A percentile compares a stretch with the other conserved stretches of the same genome.
These are phyloP conservation scores for Cyberlindnera veronae DNA, from an alignment of 805 yeast genomes.

Conservation along the genomic window DNA sequence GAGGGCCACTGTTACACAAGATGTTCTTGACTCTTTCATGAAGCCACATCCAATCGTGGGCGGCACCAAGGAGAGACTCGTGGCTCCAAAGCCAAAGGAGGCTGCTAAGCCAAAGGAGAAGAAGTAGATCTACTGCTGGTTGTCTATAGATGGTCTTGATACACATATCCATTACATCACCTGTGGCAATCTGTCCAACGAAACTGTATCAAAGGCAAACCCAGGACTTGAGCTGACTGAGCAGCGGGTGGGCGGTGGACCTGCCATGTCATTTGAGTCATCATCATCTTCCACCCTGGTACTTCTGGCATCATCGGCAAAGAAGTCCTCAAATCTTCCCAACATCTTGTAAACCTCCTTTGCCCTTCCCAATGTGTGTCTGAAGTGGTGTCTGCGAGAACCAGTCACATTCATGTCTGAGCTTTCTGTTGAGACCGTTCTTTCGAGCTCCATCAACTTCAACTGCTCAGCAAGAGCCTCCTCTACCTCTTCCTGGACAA, in stretches of 20 bases:
- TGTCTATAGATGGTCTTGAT: neutral
- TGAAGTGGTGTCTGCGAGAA: constrained; percentile 7
- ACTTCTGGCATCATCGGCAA: constrained; percentile 7
- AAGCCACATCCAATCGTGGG: constrained; percentile 75
- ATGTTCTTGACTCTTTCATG: constrained; percentile 65
- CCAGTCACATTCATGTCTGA: no score
- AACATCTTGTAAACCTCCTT: constrained; percentile 12
- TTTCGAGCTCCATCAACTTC: no score
- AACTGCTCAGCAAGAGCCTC: no score
- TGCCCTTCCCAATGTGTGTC: constrained; percentile 7
- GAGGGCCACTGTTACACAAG: constrained; percentile 64
- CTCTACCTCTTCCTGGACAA: no score
- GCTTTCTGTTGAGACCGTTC: no score
- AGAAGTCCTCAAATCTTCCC: constrained; percentile 14
- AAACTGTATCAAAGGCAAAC: constrained; percentile 1
- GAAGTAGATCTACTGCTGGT: constrained; percentile 4
- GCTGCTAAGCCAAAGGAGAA: constrained; percentile 34
- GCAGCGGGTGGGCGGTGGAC: constrained; percentile 8
- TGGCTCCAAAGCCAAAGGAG: constrained; percentile 57
- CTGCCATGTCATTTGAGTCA: neutral
- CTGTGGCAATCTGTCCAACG: constrained; percentile 4
- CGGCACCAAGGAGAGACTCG: constrained; percentile 72
- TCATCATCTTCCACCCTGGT: neutral
- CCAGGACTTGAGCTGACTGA: neutral
- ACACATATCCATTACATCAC: no score